Evolutionary conservation across 1,284 basidiomycete species (phyloP), one percentile per base, ranked within the genome.

Genomic region (Moesziomyces sp.): DNA sequence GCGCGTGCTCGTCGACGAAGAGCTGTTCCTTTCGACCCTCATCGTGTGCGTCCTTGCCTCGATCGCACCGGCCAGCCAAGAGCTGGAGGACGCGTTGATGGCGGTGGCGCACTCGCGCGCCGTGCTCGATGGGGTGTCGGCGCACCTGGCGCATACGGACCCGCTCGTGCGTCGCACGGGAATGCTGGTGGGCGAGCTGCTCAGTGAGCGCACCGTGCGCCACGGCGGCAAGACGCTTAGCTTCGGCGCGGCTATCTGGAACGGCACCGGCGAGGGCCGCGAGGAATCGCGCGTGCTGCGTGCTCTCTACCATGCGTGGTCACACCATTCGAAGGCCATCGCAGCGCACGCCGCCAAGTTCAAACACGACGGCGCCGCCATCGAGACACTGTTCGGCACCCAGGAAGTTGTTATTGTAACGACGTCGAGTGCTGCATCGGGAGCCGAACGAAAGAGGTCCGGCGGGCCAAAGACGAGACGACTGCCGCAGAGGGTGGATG

Each of bases 141-240:
- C 85, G 0, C 93, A 97, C 77, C 86, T 91, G 24, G 60, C 63
- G 8, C 77, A 81, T 30, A 38, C 61, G 4, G 93, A 96, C 61
- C 85, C 87, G 4, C 87, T 89, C 2, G 88, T 97, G 14, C 90
- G 95, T 2, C 88, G 91, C n/a, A 91, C 93, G 72, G 96, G 96
- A 3, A 97, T 98, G 94, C 88, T 98, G 13, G 89, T 90, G 0
- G 96, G 93, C 0, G 96, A 99, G 84, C 19, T 80, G 24, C 48
- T 80, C 18, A 80, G 76, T 49, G 59, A 38, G 8, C 53, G 46
- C 40, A 58, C 56, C 40, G 21, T 46, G 1, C 21, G n/a, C 2
- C 56, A 54, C 10, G 19, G 38, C 0, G 52, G 48, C 5, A 91
- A 91, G 83, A 87, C 87, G 45, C 87, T 98, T 8, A 87, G 89